phyloP scores from a whole-genome alignment of 2,329 filamentous ascomycete genomes.

The Epichloe hybrida region DNA sequence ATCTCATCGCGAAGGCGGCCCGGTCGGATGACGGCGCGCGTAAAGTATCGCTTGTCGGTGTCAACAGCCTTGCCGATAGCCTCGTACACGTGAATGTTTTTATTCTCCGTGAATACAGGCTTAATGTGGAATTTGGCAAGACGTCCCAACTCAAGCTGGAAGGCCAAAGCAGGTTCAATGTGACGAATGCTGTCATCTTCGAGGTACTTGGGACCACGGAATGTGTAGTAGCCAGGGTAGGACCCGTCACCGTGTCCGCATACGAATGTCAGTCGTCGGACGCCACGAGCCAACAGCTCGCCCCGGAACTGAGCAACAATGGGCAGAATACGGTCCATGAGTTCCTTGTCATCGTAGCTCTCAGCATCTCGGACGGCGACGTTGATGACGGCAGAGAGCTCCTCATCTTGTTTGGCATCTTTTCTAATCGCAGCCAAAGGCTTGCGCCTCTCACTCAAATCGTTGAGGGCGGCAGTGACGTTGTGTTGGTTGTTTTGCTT shows the following conservation, averaged over 20 bases:
- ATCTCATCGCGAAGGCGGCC: constrained; percentile 94
- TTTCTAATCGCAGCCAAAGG: constrained; percentile 19
- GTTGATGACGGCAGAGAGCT: constrained; percentile 85
- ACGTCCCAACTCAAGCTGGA: constrained; percentile 92
- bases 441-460: constrained; percentile 61
- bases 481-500: constrained; percentile 43
- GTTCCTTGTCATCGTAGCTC: constrained; percentile 67
- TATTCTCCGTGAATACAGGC: constrained; percentile 97
- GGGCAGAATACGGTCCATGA: constrained; percentile 58
- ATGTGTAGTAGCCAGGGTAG: constrained; percentile 95
- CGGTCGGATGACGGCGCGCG: constrained; percentile 85
- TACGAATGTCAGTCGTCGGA: constrained; percentile 90
- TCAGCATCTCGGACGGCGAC: constrained; percentile 84
- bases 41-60: constrained; percentile 97
- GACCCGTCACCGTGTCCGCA: constrained; percentile 88
- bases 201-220: constrained; percentile 78
- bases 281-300: constrained; percentile 65
- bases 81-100: constrained; percentile 98
- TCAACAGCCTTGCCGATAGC: constrained; percentile 88
- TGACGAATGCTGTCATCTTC: constrained; percentile 96
- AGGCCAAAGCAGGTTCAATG: constrained; percentile 88
- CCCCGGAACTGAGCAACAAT: constrained; percentile 72
- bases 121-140: constrained; percentile 96
- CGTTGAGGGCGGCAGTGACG: constrained; percentile 49
- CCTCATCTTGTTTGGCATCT: constrained; percentile 42